phyloP scores from a whole-genome alignment of 2,329 filamentous ascomycete genomes.

The Teratosphaeria pseudoeucalypti region DNA sequence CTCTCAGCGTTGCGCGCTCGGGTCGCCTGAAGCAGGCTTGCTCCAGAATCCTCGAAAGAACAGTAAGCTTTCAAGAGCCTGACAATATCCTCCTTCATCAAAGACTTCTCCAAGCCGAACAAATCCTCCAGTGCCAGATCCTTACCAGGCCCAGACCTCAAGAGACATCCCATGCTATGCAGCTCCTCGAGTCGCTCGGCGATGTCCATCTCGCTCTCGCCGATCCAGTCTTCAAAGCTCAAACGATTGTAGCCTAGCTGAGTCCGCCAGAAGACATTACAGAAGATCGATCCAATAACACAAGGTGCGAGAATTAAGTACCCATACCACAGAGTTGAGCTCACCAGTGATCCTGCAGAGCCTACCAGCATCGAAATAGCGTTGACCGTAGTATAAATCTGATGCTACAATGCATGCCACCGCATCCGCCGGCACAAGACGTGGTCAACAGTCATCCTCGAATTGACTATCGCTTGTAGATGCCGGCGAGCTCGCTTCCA shows the following conservation, averaged over 20 bases:
- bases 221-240: neutral
- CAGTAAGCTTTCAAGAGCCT: neutral
- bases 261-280: conserved; percentile 6
- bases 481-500: conserved; percentile 33
- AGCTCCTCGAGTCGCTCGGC: neutral
- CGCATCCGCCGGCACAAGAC: conserved; percentile 10
- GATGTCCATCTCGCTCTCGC: neutral
- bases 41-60: neutral
- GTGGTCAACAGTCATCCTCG: conserved; percentile 10
- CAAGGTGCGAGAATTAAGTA: conserved; percentile 44
- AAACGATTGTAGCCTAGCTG: conserved; percentile 6
- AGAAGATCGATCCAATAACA: conserved; percentile 25
- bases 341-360: conserved; percentile 41
- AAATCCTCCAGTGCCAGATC: neutral
- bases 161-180: neutral
- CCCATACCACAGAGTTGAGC: conserved; percentile 42
- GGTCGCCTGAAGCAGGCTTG: neutral
- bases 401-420: conserved; percentile 29
- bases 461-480: conserved; percentile 1
- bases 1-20: neutral
- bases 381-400: conserved; percentile 36
- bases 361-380: conserved; percentile 39
- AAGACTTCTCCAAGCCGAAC: neutral
- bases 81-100: neutral
- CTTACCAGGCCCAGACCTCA: neutral